phyloP scores from a whole-genome alignment of 371 early-diverging fungal species.

The Batkoa obscura region DNA sequence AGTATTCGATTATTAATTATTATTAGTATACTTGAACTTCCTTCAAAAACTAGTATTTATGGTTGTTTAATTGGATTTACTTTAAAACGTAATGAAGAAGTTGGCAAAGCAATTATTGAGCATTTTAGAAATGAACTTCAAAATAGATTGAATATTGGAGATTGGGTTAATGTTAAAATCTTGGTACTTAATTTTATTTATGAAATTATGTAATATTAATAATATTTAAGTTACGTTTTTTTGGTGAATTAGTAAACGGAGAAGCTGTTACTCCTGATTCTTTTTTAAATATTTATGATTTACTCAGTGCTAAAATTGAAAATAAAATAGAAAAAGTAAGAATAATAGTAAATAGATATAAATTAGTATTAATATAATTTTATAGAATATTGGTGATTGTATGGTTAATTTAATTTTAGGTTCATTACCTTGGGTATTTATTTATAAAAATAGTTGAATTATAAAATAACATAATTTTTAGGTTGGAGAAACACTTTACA shows the following conservation, averaged over 20 bases:
- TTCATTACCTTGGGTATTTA: conserved; percentile 53
- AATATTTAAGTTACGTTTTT: conserved; percentile 36
- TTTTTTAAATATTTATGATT: conserved; percentile 33
- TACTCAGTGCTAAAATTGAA: conserved; percentile 24
- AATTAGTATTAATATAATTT: background rate
- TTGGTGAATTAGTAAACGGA: conserved; percentile 59
- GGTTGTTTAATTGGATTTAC: background rate
- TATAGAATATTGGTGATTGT: conserved; percentile 43
- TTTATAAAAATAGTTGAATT: background rate
- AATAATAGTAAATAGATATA: conserved; percentile 12
- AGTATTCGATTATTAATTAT: background rate
- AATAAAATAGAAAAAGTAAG: conserved; percentile 29
- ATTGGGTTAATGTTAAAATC: background rate
- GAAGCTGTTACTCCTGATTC: conserved; percentile 48
- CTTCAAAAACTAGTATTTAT: conserved; percentile 2
- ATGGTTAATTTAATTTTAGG: conserved; percentile 46
- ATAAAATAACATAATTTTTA: conserved; percentile 6
- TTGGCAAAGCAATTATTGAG: conserved; percentile 1
- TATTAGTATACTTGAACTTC: background rate
- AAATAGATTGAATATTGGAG: background rate
- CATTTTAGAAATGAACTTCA: background rate
- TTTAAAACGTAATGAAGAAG: background rate
- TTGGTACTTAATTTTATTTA: background rate
- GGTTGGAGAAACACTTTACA: conserved; percentile 29
- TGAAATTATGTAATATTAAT: background rate